phyloP scores from a whole-genome alignment of 208 protist species.

The Wallacemonas collosoma region DNA sequence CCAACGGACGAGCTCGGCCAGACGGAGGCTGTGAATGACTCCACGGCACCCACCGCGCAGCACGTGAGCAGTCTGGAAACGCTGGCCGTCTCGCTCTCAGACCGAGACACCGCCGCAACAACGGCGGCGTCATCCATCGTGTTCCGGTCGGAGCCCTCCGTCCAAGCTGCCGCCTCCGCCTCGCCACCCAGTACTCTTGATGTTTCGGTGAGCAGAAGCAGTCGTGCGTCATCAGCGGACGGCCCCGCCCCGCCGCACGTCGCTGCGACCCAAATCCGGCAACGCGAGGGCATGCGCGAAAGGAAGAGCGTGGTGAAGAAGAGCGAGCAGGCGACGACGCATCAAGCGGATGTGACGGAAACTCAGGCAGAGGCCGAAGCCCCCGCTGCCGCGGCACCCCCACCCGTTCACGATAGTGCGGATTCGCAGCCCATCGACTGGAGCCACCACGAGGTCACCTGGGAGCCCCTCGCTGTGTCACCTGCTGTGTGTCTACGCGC shows the following conservation, averaged over 20 bases:
- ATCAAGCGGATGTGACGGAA: background rate
- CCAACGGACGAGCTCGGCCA: background rate
- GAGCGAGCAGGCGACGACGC: background rate
- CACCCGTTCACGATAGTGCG: background rate
- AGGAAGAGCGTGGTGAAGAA: background rate
- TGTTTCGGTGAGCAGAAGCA: no score
- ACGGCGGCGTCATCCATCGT: constrained; percentile 8
- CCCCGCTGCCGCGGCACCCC: no score
- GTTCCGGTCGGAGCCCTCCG: constrained; percentile 4
- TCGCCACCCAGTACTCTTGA: no score
- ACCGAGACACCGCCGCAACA: background rate
- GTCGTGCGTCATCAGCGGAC: no score
- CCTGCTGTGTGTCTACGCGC: constrained; percentile 7
- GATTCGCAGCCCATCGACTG: constrained; percentile 11
- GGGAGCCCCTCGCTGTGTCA: constrained; percentile 7
- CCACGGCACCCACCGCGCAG: background rate
- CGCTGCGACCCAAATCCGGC: no score
- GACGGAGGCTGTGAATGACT: background rate
- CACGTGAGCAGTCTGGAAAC: background rate
- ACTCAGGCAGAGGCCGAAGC: no score
- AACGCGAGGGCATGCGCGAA: no score
- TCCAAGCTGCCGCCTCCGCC: background rate
- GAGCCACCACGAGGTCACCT: constrained; percentile 10
- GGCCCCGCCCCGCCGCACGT: no score
- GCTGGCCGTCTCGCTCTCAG: constrained; percentile 3